These are phyloP conservation scores for Boletus coccyginus DNA, from an alignment of 768 basidiomycete species.

Conservation along the genomic window DNA sequence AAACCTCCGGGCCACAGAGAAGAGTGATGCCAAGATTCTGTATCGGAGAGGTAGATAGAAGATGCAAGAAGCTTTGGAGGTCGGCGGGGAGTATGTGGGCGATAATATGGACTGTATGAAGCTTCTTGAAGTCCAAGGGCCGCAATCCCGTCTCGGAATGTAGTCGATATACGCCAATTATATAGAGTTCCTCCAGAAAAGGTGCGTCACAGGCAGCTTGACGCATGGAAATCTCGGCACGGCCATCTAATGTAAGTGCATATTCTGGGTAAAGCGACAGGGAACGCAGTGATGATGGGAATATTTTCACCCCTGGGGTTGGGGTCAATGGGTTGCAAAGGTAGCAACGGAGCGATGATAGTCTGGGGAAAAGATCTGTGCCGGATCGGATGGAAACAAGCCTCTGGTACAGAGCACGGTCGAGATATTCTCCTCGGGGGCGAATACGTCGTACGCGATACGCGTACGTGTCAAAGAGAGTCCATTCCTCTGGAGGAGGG, in stretches of 20 bases:
- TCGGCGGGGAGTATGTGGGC: slow-evolving; percentile 8
- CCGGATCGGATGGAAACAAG: slow-evolving; percentile 10
- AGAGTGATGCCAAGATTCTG: slow-evolving; percentile 5
- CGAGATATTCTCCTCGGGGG: slow-evolving; percentile 3
- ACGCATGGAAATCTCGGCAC: slow-evolving; percentile 13
- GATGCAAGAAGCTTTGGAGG: slow-evolving; percentile 2
- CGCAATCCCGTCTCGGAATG: neutral
- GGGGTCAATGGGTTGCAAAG: slow-evolving; percentile 10
- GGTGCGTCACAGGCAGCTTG: slow-evolving; percentile 17
- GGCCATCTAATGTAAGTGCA: slow-evolving; percentile 5
- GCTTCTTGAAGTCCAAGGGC: slow-evolving; percentile 5
- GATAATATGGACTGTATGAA: slow-evolving; percentile 8
- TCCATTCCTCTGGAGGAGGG: slow-evolving; percentile 14
- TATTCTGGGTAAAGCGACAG: slow-evolving; percentile 13
- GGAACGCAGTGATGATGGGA: slow-evolving; percentile 14
- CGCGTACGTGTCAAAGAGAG: slow-evolving; percentile 14
- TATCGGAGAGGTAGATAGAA: slow-evolving; percentile 8
- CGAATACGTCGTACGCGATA: slow-evolving; percentile 13
- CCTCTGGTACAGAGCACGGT: slow-evolving; percentile 17
- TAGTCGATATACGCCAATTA: slow-evolving; percentile 1
- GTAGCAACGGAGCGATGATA: slow-evolving; percentile 9
- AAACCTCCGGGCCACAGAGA: neutral
- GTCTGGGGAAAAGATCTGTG: slow-evolving; percentile 11
- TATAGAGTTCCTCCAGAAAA: slow-evolving; percentile 7
- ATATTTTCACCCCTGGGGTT: slow-evolving; percentile 6